Evolutionary conservation across 441 rosid species (phyloP).

Genomic region (Populus tomentosa): DNA sequence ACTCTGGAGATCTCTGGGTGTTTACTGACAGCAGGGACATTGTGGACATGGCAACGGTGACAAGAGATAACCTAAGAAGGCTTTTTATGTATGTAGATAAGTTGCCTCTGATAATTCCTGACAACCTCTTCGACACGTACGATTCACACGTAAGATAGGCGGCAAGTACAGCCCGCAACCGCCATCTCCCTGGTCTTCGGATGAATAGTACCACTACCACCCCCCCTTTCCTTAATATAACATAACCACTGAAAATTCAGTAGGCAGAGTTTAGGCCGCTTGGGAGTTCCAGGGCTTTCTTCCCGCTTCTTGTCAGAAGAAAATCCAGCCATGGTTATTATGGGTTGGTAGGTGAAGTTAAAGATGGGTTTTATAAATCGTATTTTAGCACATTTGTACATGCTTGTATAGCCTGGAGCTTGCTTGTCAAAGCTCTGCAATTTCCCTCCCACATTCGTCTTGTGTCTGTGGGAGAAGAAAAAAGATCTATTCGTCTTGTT

Average conservation of each 20-base stretch:
- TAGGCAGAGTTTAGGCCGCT: constrained; percentile 12
- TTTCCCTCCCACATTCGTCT: not conserved
- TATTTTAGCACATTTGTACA: constrained; percentile 40
- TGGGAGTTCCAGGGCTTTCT: constrained; percentile 18
- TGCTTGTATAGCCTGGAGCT: constrained; percentile 33
- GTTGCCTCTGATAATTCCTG: constrained; percentile 52
- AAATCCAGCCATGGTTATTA: constrained; percentile 31
- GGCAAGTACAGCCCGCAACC: constrained; percentile 14
- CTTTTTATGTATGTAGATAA: constrained; percentile 56
- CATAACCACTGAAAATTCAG: constrained; percentile 9
- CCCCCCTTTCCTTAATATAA: constrained; percentile 10
- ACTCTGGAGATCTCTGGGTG: constrained; percentile 63
- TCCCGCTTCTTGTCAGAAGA: constrained; percentile 28
- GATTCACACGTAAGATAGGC: constrained; percentile 50
- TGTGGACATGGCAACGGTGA: constrained; percentile 47
- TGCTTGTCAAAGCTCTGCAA: not conserved
- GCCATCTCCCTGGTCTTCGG: not conserved
- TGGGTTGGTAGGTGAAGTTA: constrained; percentile 29
- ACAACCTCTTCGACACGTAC: constrained; percentile 39
- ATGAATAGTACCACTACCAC: not conserved
- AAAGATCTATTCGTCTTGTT: not conserved
- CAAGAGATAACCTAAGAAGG: constrained; percentile 52
- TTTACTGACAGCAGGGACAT: constrained; percentile 44
- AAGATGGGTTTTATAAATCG: constrained; percentile 14
- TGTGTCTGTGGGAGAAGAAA: not conserved